A percentile compares a stretch with the other conserved stretches of the same genome.
These are phyloP conservation scores for Ciborinia camelliae DNA, from an alignment of 2,329 filamentous ascomycete genomes.

Conservation along the genomic window DNA sequence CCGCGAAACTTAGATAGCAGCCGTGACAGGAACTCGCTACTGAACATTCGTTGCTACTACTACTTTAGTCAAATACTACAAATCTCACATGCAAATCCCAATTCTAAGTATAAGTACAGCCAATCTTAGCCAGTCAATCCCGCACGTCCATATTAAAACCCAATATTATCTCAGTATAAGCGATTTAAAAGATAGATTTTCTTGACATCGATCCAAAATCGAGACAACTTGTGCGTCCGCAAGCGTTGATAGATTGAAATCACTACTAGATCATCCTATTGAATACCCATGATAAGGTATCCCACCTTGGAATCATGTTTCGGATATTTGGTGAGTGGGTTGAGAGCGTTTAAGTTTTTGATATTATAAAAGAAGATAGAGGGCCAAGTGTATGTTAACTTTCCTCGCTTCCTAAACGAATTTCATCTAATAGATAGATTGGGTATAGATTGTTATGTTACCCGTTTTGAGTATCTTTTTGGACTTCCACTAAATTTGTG, in stretches of 20 bases:
- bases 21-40: slow-evolving; percentile 4
- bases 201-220: not conserved
- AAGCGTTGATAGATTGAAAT: not conserved
- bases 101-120: not conserved
- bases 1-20: not conserved
- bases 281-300: not conserved
- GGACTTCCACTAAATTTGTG: too few species aligned
- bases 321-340: not conserved
- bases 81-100: not conserved
- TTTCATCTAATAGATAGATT: not conserved
- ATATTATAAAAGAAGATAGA: not conserved
- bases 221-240: not conserved
- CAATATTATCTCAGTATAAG: not conserved
- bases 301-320: not conserved
- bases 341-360: not conserved
- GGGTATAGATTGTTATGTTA: too few species aligned
- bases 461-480: not conserved
- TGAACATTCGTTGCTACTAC: not conserved
- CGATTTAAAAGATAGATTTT: not conserved
- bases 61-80: not conserved
- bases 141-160: not conserved
- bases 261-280: too few species aligned
- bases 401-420: not conserved
- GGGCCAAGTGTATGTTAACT: not conserved
- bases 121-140: not conserved